Evolutionary conservation across 495 filamentous ascomycete genomes (phyloP), one percentile per base, ranked within the genome.

Genomic region (Trichoderma virens): DNA sequence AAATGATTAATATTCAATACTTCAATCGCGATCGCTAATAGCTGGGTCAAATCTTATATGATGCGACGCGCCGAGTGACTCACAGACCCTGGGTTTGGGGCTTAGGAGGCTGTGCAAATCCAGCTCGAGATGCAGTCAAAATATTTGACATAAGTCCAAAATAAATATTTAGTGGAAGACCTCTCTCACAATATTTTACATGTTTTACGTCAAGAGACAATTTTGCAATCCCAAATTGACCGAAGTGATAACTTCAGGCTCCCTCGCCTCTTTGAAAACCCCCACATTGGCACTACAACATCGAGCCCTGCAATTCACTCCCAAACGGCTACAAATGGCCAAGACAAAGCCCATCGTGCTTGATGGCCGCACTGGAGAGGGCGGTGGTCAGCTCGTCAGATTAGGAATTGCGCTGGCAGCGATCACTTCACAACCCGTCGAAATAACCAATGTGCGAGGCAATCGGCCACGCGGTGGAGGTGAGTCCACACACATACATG

Each of bases 341-440:
- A 20, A 6, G 20, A 20, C 31, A 51, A 72, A 67, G 45, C 63
- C 65, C 5, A 66, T 79, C 18, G 68, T 74, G 61, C 73, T 92
- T 7, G 88, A 91, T 66, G 90, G 90, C 38, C 74, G 82, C 54
- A 89, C 84, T 0, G 89, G 93, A 14, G 92, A 95, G 77, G 91
- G 92, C 41, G 92, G 91, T 34, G 92, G 91, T 9, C 91, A 96
- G 72, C 78, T 96, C 1, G 81, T 94, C 32, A 84, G 92, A 56
- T 80, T 90, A 51, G 89, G 90, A 1, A 73, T 90, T 34, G 83
- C 82, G 11, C 74, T 96, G 1, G 85, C 90, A 0, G 84, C 89
- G 0, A 77, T 95, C 6, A 88, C 86, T 8, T 74, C 79, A 5
- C 80, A 76, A 8, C 84, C 90, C 6, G 77, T 96, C 59, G 78